These are phyloP conservation scores for Exobasidium cylindrosporum DNA, from an alignment of 1,284 basidiomycete species.

Conservation along the genomic window DNA sequence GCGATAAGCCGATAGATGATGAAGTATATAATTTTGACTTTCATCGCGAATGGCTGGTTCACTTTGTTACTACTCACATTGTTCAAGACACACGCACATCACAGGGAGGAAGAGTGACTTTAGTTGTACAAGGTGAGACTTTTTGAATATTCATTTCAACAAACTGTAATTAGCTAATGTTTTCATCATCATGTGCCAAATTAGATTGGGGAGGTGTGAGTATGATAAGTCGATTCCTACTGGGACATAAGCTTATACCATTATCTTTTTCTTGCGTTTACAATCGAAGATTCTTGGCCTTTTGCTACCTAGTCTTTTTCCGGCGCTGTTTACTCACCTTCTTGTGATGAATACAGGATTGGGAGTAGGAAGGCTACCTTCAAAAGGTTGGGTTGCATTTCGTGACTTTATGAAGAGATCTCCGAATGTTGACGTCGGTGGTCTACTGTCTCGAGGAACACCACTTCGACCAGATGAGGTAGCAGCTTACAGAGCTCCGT, in stretches of 20 bases:
- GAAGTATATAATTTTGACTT: conserved; percentile 11
- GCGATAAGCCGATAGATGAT: conserved; percentile 14
- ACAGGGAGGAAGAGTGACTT: conserved; percentile 2
- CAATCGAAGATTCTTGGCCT: conserved; percentile 12
- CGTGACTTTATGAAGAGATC: conserved; percentile 6
- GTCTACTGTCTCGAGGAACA: conserved; percentile 10
- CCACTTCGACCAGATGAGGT: conserved; percentile 2
- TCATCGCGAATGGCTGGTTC: conserved; percentile 14
- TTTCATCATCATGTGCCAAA: background rate
- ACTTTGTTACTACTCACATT: conserved; percentile 9
- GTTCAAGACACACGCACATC: background rate
- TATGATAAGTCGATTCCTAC: too few relatives aligned
- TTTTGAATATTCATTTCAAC: background rate
- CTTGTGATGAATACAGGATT: conserved; percentile 17
- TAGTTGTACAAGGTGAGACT: conserved; percentile 13
- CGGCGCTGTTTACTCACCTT: conserved; percentile 12
- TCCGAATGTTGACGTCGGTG: conserved; percentile 5
- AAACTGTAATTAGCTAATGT: background rate
- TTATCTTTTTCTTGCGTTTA: too few relatives aligned
- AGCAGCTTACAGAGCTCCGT: conserved; percentile 8
- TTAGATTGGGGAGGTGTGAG: conserved; percentile 3
- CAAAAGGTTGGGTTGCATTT: conserved; percentile 9
- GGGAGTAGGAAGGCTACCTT: conserved; percentile 6
- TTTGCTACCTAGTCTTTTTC: conserved; percentile 15
- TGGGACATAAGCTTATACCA: too few relatives aligned